These are phyloP conservation scores for Schizonepeta tenuifolia DNA, from an alignment of 257 asterid species.

Conservation along the genomic window DNA sequence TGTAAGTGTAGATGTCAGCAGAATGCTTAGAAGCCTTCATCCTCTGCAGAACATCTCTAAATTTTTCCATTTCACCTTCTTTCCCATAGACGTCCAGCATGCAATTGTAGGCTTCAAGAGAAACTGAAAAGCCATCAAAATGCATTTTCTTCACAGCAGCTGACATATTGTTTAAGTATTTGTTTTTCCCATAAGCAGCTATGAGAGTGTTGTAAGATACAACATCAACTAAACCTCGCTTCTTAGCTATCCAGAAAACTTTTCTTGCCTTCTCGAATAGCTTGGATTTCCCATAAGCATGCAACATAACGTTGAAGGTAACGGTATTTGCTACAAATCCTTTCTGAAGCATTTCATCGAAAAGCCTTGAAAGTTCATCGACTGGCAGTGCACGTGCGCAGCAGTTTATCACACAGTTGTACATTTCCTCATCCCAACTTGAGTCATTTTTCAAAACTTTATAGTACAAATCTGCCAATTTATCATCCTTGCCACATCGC, in stretches of 20 bases:
- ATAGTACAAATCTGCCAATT: slow-evolving; percentile 65
- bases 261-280: slow-evolving; percentile 70
- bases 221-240: slow-evolving; percentile 64
- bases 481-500: slow-evolving; percentile 60
- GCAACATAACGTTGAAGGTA: slow-evolving; percentile 78
- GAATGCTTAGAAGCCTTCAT: slow-evolving; percentile 72
- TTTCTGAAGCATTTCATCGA: slow-evolving; percentile 77
- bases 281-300: slow-evolving; percentile 79
- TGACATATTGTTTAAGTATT: slow-evolving; percentile 74
- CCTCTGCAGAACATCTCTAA: slow-evolving; percentile 65
- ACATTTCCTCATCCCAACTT: slow-evolving; percentile 91
- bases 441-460: slow-evolving; percentile 58
- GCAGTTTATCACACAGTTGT: slow-evolving; percentile 85
- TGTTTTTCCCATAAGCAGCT: slow-evolving; percentile 82
- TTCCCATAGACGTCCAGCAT: slow-evolving; percentile 96
- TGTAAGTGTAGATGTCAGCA: slow-evolving; percentile 70
- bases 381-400: slow-evolving; percentile 86
- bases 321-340: slow-evolving; percentile 71
- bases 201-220: slow-evolving; percentile 84
- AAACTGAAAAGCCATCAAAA: slow-evolving; percentile 80
- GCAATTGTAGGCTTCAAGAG: slow-evolving; percentile 87
- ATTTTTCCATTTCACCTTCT: slow-evolving; percentile 90
- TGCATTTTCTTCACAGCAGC: slow-evolving; percentile 71
- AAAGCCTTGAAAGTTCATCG: slow-evolving; percentile 84
- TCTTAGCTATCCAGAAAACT: slow-evolving; percentile 73